Evolutionary conservation across 176 grass and related monocot species (phyloP), one percentile per base, ranked within the genome.

Genomic region (Zoysia japonica): DNA sequence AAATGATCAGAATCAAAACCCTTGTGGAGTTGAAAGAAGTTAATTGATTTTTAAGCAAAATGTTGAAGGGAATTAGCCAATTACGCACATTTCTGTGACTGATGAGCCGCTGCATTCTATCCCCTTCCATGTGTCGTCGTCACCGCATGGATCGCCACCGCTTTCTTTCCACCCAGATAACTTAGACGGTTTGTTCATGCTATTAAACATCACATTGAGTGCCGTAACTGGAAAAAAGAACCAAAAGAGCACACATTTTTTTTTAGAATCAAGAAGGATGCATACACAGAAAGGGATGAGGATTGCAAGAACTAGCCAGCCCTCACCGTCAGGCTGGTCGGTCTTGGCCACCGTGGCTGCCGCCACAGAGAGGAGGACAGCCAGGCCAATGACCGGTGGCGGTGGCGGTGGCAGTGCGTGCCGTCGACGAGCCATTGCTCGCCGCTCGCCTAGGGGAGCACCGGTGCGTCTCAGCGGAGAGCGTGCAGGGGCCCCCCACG

Each of bases 41-140:
- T 39, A 52, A 59, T 67, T 50, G 9, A 19, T 47, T n/a, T 16
- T 12, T 17, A 65, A 10, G 12, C 3, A 48, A 84, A 84, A 53
- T 20, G 46, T 5, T 79, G 75, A 70, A 67, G 45, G 51, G 28
- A 28, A 28, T 28, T 28, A 28, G 28, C 28, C 74, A 76, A 76
- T 84, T 90, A 87, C 92, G 87, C 91, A 94, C 96, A 99, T 93
- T 84, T 93, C 57, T 16, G 86, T 95, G 56, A 99, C 90, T 47
- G 96, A 95, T 19, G 84, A 89, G 38, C 82, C 88, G 41, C 87
- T 88, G 83, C 96, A 99, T 49, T 81, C 61, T 67, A 99, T 72
- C 11, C 96, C 96, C 61, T 88, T 88, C 92, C 92, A 93, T 5
- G 35, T 68, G 6, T 95, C 80, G 1, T 91, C 90, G 3, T 82